These are phyloP conservation scores for Geotrichum phurueaensis DNA, from an alignment of 1,139 yeast genomes.

Conservation along the genomic window DNA sequence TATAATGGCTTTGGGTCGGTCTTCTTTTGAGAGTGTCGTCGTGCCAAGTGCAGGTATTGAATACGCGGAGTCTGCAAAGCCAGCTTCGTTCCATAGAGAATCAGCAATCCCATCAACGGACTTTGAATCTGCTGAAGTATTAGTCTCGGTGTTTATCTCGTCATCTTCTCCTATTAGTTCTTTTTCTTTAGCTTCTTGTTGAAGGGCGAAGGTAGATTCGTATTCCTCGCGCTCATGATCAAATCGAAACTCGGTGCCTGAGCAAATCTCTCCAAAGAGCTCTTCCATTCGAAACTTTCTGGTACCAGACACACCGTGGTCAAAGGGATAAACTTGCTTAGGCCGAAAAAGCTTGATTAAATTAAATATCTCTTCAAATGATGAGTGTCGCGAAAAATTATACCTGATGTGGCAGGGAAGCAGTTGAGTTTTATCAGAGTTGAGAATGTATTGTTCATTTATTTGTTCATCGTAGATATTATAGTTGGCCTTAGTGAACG, in stretches of 20 bases:
- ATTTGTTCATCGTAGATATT: conserved; percentile 10
- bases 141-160: background rate
- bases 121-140: background rate
- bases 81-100: background rate
- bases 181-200: background rate
- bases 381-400: conserved; percentile 52
- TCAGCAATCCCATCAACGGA: conserved; percentile 1
- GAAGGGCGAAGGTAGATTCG: conserved; percentile 1
- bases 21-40: background rate
- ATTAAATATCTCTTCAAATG: conserved; percentile 43
- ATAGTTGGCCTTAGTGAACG: background rate
- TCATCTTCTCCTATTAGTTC: background rate
- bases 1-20: background rate
- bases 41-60: background rate
- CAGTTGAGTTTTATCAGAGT: conserved; percentile 29
- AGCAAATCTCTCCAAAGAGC: conserved; percentile 43
- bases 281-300: conserved; percentile 38
- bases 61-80: background rate
- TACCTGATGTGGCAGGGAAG: conserved; percentile 42
- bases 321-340: conserved; percentile 47
- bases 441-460: conserved; percentile 20
- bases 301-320: conserved; percentile 32
- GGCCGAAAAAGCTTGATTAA: conserved; percentile 42
- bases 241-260: conserved; percentile 29
- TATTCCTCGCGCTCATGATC: conserved; percentile 31